phyloP scores from a whole-genome alignment of 305 asterid genomes.

The Striga hermonthica region DNA sequence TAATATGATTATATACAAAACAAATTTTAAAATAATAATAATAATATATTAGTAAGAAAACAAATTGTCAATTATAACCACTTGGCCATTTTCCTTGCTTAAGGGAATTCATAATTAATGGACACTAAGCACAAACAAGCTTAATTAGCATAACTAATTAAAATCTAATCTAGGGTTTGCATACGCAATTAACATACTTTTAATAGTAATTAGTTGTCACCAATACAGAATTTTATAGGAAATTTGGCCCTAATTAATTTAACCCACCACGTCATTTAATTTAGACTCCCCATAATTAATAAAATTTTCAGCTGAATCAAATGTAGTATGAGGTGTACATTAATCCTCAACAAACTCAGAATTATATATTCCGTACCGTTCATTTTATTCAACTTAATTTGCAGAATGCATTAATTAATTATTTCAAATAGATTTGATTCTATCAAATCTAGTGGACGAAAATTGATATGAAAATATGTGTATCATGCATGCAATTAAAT shows the following conservation, averaged over 20 bases:
- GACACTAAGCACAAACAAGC: not conserved
- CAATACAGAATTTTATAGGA: not conserved
- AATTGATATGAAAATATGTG: not conserved
- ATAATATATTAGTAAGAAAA: not conserved
- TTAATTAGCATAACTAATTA: not conserved
- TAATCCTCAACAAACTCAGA: constrained; percentile 5
- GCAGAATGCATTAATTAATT: not conserved
- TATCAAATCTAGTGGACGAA: not conserved
- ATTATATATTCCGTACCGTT: not conserved
- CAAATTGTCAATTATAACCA: constrained; percentile 19
- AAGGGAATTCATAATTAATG: constrained; percentile 5
- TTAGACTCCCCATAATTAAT: not conserved
- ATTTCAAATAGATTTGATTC: not conserved
- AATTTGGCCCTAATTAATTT: constrained; percentile 14
- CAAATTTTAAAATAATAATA: no score
- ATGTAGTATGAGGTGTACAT: not conserved
- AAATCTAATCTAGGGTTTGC: not conserved
- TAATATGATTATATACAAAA: no score
- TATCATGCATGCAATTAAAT: not conserved
- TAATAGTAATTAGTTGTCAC: constrained; percentile 10
- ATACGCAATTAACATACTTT: constrained; percentile 6
- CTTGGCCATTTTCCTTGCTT: constrained; percentile 13
- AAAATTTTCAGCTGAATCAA: not conserved
- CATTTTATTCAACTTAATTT: not conserved
- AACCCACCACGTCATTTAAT: not conserved